Percentiles rank a stretch among this genome's conserved stretches.
Evolutionary conservation across 208 protist species (phyloP).

Genomic region (Herpetomonas samuelpessoai): DNA sequence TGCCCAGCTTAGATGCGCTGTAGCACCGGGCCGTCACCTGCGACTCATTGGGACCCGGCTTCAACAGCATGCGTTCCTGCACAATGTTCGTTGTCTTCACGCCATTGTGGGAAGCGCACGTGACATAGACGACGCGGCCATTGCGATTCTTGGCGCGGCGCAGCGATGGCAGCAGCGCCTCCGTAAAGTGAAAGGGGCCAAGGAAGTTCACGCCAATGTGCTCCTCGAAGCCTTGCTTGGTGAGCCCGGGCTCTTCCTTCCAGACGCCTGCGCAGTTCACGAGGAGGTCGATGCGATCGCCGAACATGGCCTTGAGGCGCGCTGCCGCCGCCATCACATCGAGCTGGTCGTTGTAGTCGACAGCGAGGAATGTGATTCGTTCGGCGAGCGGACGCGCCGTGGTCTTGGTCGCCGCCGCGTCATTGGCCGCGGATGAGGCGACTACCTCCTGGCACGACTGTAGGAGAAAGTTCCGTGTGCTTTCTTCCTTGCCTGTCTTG

Average conservation of each 20-base stretch:
- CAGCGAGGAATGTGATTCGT: constrained; percentile 47
- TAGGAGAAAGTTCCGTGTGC: constrained; percentile 38
- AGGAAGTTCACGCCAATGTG: constrained; percentile 83
- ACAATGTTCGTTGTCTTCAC: constrained; percentile 57
- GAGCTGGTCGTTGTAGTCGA: constrained; percentile 69
- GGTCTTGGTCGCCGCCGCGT: background rate
- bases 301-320: constrained; percentile 53
- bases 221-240: constrained; percentile 69
- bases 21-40: constrained; percentile 70
- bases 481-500: constrained; percentile 44
- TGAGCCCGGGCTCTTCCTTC: constrained; percentile 51
- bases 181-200: constrained; percentile 77
- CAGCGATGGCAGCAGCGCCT: constrained; percentile 71
- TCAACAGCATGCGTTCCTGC: constrained; percentile 57
- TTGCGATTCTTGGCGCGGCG: constrained; percentile 30
- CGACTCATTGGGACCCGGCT: constrained; percentile 32
- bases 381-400: constrained; percentile 28
- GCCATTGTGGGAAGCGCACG: constrained; percentile 72
- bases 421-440: background rate
- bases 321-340: constrained; percentile 53
- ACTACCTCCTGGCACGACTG: constrained; percentile 21
- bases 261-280: constrained; percentile 82
- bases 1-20: constrained; percentile 81
- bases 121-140: constrained; percentile 76
- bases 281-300: constrained; percentile 64